These are phyloP conservation scores for Trichosporon sp. DNA, from an alignment of 1,284 basidiomycete species.

Conservation along the genomic window DNA sequence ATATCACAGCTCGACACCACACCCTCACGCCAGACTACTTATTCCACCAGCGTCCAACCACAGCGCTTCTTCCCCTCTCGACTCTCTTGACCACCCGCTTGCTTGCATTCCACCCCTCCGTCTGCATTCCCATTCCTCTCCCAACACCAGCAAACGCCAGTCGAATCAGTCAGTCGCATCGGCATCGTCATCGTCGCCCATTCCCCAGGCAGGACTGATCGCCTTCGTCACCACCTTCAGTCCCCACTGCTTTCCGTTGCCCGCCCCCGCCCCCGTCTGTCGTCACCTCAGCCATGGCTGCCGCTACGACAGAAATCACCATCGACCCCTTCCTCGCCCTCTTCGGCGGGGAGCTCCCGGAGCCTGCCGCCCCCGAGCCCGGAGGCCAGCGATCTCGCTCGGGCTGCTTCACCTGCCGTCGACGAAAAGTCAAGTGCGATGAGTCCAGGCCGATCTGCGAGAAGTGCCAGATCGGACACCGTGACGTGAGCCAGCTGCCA, in stretches of 20 bases:
- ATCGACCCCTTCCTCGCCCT: conserved; percentile 24
- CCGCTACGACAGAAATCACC: conserved; percentile 13
- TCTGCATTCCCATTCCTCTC: not conserved
- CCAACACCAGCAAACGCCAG: not conserved
- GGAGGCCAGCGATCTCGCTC: conserved; percentile 26
- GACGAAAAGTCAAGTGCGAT: conserved; percentile 43
- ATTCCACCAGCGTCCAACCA: not conserved
- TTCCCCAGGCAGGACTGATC: not conserved
- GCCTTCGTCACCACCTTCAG: not conserved
- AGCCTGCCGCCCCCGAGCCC: conserved; percentile 8
- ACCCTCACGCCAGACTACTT: not conserved
- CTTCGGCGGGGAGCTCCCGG: conserved; percentile 13
- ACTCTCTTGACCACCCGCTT: not conserved
- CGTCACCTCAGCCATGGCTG: not conserved
- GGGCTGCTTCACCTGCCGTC: conserved; percentile 40
- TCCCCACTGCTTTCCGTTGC: not conserved
- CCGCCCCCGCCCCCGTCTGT: not conserved
- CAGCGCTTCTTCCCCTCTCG: not conserved
- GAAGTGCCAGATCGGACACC: conserved; percentile 30
- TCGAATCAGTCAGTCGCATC: not conserved
- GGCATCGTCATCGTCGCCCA: not conserved
- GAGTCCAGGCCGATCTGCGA: conserved; percentile 36
- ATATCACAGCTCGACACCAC: not conserved
- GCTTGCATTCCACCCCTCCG: not conserved
- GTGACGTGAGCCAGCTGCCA: conserved; percentile 26